Percentiles rank a stretch among this genome's conserved stretches.
These are phyloP conservation scores for Trametes punicea DNA, from an alignment of 768 basidiomycete genomes.

Conservation along the genomic window DNA sequence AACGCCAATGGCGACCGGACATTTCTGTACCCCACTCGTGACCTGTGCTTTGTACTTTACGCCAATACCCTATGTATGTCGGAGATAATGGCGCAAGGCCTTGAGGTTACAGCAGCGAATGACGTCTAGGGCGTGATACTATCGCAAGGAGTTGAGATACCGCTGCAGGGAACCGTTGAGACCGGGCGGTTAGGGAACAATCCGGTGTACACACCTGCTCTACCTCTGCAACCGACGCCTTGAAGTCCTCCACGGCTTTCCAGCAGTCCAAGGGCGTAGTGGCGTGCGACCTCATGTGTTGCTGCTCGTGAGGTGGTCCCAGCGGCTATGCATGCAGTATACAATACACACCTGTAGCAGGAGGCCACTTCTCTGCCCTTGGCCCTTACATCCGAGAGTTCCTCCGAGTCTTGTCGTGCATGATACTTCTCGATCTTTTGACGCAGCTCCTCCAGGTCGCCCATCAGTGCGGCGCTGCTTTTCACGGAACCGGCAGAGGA, in stretches of 20 bases:
- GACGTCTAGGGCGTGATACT: conserved; percentile 2
- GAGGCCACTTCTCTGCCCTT: conserved; percentile 56
- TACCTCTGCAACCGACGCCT: conserved; percentile 58
- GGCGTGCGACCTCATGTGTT: conserved; percentile 44
- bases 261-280: conserved; percentile 68
- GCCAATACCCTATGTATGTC: background rate
- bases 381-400: conserved; percentile 55
- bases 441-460: conserved; percentile 73
- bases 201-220: conserved; percentile 52
- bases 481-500: conserved; percentile 41
- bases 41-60: conserved; percentile 1
- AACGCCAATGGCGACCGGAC: conserved; percentile 2
- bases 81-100: background rate
- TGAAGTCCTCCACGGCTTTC: conserved; percentile 70
- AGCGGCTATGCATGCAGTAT: conserved; percentile 2
- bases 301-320: no score
- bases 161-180: conserved; percentile 38
- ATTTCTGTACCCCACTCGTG: conserved; percentile 9
- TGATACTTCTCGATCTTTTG: conserved; percentile 72
- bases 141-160: conserved; percentile 54
- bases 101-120: background rate
- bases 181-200: background rate
- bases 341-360: conserved; percentile 71
- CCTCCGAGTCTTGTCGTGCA: conserved; percentile 47
- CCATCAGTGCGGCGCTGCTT: conserved; percentile 60